These are phyloP conservation scores for Daucus carota DNA, from an alignment of 129 eudicot species.

Conservation along the genomic window DH1_v3.0 NC_030381.2:38646001-38646500, in stretches of 20 bases:
- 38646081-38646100: neutral
- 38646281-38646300: neutral
- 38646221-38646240: neutral
- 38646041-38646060: too few species aligned
- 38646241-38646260: neutral
- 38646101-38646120: neutral
- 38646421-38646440: conserved; percentile 94
- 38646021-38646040: neutral
- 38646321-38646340: neutral
- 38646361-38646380: neutral
- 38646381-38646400: neutral
- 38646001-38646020: neutral
- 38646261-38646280: neutral
- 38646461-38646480: conserved; percentile 87
- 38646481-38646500: conserved; percentile 55
- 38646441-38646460: conserved; percentile 88
- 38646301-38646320: neutral
- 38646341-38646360: neutral
- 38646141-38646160: neutral
- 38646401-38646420: conserved; percentile 63
- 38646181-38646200: neutral
- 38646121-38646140: neutral
- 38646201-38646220: neutral
- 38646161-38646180: too few species aligned
- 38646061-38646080: too few species aligned